Evolutionary conservation across 768 basidiomycete species (phyloP), one percentile per base, ranked within the genome.

Genomic region (Postia placenta): DNA sequence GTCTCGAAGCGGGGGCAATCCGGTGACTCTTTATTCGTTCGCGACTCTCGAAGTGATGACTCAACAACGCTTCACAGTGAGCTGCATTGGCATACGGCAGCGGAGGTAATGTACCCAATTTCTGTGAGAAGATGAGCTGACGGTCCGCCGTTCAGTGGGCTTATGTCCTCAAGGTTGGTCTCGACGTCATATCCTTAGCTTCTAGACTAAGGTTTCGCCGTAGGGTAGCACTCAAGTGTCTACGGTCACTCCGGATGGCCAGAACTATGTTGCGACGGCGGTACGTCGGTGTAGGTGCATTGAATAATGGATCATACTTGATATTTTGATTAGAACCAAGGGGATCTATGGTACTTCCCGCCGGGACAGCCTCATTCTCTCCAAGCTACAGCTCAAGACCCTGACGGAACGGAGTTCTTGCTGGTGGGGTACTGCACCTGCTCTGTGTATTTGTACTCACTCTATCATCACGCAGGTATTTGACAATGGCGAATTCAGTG

Each of bases 201-300:
- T 39, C 38, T 22, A 6, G 11, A n/a, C 38, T 17, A 17, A 22
- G 11, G 6, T 17, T 17, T 14, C 38, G 7, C 17, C 17, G 11
- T 20, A 48, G 42, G 48, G 48, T 17, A 35, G 33, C 23, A 48
- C 50, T 0, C 74, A 76, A 55, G 58, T 81, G 23, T 69, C 77
- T 14, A 59, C 75, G 5, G 70, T 80, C n/a, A 71, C 77, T 50
- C 20, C 68, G 1, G 59, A 74, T 4, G 78, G 78, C 11, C 69
- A 65, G 45, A 78, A 76, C 62, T 79, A 67, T 52, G 56, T 78
- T 22, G 69, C 69, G 11, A 78, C 72, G 33, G 56, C 54, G 30
- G 56, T 56, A 27, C 25, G 52, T 51, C 22, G 12, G 15, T 14
- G n/a, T n/a, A n/a, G n/a, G n/a, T n/a, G n/a, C n/a, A n/a, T n/a